Percentiles rank a stretch among this genome's conserved stretches.
phyloP scores from a whole-genome alignment of 139 green algal genomes.

The Axilococcus clingmanii region DNA sequence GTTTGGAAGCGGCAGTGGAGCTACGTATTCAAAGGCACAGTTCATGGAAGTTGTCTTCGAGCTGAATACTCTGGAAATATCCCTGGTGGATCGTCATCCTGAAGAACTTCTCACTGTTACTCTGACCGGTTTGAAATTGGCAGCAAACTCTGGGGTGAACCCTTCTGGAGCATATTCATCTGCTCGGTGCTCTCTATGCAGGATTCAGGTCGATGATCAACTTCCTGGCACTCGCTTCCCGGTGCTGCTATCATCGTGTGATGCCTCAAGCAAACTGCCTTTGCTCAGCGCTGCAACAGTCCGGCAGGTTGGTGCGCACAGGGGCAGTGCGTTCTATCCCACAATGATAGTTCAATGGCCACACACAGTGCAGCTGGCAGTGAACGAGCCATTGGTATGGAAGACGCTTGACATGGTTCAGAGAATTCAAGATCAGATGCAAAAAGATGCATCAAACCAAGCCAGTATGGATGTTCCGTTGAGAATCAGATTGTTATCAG shows the following conservation, averaged over 20 bases:
- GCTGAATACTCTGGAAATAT: slow-evolving; percentile 46
- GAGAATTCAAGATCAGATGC: neutral
- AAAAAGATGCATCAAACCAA: neutral
- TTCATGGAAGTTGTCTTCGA: slow-evolving; percentile 17
- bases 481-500: slow-evolving; percentile 46
- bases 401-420: slow-evolving; percentile 24
- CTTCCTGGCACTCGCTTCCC: slow-evolving; percentile 45
- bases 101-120: slow-evolving; percentile 63
- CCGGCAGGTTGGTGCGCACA: slow-evolving; percentile 25
- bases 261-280: neutral
- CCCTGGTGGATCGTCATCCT: slow-evolving; percentile 59
- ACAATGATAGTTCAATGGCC: slow-evolving; percentile 36
- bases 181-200: slow-evolving; percentile 23
- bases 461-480: slow-evolving; percentile 34
- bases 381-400: slow-evolving; percentile 61
- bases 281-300: slow-evolving; percentile 21
- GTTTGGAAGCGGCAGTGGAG: neutral
- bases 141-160: neutral
- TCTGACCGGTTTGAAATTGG: slow-evolving; percentile 4
- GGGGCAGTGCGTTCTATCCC: slow-evolving; percentile 47
- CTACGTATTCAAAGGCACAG: neutral
- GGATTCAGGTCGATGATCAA: slow-evolving; percentile 70
- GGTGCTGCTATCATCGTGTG: slow-evolving; percentile 45
- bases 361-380: slow-evolving; percentile 30
- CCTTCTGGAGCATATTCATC: slow-evolving; percentile 1